Percentiles rank a stretch among this genome's conserved stretches.
phyloP scores from a whole-genome alignment of 2,329 filamentous ascomycete genomes.

The Ascochyta lentis region DNA sequence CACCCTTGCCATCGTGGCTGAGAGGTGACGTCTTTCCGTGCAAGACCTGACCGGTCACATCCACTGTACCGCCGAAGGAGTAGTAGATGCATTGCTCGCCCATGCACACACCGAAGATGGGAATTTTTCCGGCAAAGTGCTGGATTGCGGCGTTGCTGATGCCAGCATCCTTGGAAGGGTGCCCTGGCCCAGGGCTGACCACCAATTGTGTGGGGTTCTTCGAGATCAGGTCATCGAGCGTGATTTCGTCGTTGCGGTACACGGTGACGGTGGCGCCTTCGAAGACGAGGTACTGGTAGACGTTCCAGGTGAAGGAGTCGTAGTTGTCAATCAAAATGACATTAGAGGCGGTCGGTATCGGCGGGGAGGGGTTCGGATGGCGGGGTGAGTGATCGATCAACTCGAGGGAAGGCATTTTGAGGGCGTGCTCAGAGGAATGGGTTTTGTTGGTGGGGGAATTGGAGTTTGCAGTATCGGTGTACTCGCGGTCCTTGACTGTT shows the following conservation, averaged over 20 bases:
- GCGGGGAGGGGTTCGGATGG: constrained; percentile 76
- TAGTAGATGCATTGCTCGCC: constrained; percentile 98
- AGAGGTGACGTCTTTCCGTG: constrained; percentile 96
- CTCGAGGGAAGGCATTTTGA: constrained; percentile 53
- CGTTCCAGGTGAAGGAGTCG: constrained; percentile 99
- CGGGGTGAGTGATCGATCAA: constrained; percentile 85
- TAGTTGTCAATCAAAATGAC: constrained; percentile 98
- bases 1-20: constrained; percentile 88
- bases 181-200: constrained; percentile 92
- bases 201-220: constrained; percentile 92
- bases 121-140: constrained; percentile 92
- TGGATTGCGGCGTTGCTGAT: constrained; percentile 91
- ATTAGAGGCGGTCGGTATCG: constrained; percentile 82
- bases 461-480: neutral
- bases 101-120: constrained; percentile 98
- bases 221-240: constrained; percentile 79
- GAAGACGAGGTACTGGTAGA: constrained; percentile 97
- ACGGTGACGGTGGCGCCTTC: constrained; percentile 92
- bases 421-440: neutral
- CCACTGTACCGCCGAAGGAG: constrained; percentile 88
- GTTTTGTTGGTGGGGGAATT: neutral
- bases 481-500: neutral
- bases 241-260: constrained; percentile 89
- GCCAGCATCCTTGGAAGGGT: constrained; percentile 89
- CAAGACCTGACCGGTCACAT: constrained; percentile 92